Evolutionary conservation across 129 eudicot species (phyloP).

Genomic region (Flaveria brownii): DNA sequence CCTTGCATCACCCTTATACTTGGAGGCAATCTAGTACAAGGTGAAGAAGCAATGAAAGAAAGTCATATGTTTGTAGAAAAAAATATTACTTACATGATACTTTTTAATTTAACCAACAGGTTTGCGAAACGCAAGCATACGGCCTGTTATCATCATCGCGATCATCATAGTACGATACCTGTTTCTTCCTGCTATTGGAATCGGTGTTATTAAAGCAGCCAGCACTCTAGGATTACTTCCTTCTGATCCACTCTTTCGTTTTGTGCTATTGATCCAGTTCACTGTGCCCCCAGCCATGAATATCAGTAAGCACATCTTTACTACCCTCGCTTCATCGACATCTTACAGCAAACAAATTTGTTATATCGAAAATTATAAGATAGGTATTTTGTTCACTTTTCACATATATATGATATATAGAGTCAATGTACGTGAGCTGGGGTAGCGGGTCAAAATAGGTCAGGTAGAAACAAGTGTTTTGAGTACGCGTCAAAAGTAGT

Average conservation of each 20-base stretch:
- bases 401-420: background rate
- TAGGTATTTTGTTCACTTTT: too few relatives aligned
- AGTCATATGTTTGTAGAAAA: conserved; percentile 3
- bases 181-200: conserved; percentile 63
- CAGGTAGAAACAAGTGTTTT: background rate
- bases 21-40: conserved; percentile 93
- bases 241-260: conserved; percentile 75
- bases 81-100: background rate
- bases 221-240: conserved; percentile 64
- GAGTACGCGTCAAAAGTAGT: background rate
- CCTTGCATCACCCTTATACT: conserved; percentile 93
- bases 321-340: background rate
- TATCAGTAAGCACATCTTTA: conserved; percentile 48
- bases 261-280: conserved; percentile 82
- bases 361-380: too few relatives aligned
- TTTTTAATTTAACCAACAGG: conserved; percentile 37
- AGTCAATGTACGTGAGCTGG: background rate
- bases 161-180: conserved; percentile 58
- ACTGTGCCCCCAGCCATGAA: conserved; percentile 92
- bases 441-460: background rate
- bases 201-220: conserved; percentile 63
- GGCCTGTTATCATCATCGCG: conserved; percentile 37
- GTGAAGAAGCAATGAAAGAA: conserved; percentile 34
- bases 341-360: too few relatives aligned
- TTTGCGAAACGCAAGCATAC: conserved; percentile 47